Percentiles rank a stretch among this genome's conserved stretches.
phyloP scores from a whole-genome alignment of 2,329 filamentous ascomycete genomes.

The Colletotrichum orbiculare region DNA sequence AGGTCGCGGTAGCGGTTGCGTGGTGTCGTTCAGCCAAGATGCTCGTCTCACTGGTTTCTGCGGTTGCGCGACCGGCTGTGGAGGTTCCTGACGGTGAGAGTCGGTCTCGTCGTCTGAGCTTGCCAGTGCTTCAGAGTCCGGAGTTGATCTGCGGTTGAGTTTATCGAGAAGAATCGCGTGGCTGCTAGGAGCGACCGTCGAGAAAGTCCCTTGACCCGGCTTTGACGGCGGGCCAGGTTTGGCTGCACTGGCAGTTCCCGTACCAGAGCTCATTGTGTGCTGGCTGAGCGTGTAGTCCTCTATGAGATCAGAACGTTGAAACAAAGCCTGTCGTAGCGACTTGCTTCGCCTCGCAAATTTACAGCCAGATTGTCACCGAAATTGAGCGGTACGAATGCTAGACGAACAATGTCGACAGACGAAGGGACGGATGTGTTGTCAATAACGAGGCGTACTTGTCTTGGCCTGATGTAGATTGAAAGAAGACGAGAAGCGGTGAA shows the following conservation, averaged over 20 bases:
- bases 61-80: conserved; percentile 59
- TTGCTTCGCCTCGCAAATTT: neutral
- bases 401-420: conserved; percentile 19
- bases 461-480: conserved; percentile 14
- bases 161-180: conserved; percentile 79
- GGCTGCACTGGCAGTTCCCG: conserved; percentile 46
- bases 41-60: conserved; percentile 76
- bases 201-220: conserved; percentile 58
- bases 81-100: conserved; percentile 65
- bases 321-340: neutral
- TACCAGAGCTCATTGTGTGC: conserved; percentile 60
- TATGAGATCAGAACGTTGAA: conserved; percentile 11
- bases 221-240: conserved; percentile 64
- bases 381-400: neutral
- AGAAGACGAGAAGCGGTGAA: conserved; percentile 42
- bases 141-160: conserved; percentile 83
- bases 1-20: conserved; percentile 69
- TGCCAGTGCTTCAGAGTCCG: conserved; percentile 91
- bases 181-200: conserved; percentile 63
- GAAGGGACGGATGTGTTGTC: neutral
- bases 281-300: neutral
- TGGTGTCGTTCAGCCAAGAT: conserved; percentile 89
- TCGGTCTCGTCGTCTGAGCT: conserved; percentile 95
- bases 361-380: too few relatives aligned
- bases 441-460: conserved; percentile 8